Conservation (phyloP, 73 alveolate genomes). For the Uronychia binucleata region DNA sequence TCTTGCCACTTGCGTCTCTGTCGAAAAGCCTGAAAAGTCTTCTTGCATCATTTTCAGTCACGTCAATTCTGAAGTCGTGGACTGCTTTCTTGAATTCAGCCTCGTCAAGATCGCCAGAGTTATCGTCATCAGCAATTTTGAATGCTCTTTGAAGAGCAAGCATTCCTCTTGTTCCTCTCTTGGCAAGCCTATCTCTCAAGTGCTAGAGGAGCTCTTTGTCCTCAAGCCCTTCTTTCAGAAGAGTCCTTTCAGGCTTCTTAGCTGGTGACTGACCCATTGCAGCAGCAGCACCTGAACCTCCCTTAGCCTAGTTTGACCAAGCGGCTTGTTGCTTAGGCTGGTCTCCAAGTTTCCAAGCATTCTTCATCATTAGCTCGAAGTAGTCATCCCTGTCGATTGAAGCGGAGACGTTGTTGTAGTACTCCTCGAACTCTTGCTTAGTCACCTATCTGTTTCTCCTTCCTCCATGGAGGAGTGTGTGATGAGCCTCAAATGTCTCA, state of each 20-base stretch:
- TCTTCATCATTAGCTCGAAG: slow-evolving; percentile 84
- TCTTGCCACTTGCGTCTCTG: slow-evolving; percentile 75
- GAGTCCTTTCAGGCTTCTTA: background rate
- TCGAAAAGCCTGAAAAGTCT: slow-evolving; percentile 76
- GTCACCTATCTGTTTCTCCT: slow-evolving; percentile 64
- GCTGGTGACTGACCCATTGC: background rate
- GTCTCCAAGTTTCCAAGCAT: slow-evolving; percentile 75
- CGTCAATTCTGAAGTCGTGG: slow-evolving; percentile 73
- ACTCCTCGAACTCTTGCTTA: slow-evolving; percentile 75
- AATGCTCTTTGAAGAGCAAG: slow-evolving; percentile 86
- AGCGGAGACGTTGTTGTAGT: slow-evolving; percentile 79
- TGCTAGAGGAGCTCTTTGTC: slow-evolving; percentile 62
- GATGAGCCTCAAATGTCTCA: slow-evolving; percentile 86
- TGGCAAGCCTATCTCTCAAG: slow-evolving; percentile 72
- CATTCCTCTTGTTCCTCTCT: slow-evolving; percentile 94
- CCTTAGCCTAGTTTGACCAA: background rate
- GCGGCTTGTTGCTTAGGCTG: background rate
- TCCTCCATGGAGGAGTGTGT: slow-evolving; percentile 63
- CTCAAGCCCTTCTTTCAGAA: background rate
- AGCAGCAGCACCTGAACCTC: background rate
- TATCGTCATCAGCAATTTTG: slow-evolving; percentile 86
- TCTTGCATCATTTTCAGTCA: slow-evolving; percentile 53
- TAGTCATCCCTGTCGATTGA: slow-evolving; percentile 71
- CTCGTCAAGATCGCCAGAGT: slow-evolving; percentile 75
- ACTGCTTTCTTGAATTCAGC: slow-evolving; percentile 84